Base-by-base conservation (phyloP, 495 filamentous ascomycete genomes). In the Massariosphaeria phaeospora region DNA sequence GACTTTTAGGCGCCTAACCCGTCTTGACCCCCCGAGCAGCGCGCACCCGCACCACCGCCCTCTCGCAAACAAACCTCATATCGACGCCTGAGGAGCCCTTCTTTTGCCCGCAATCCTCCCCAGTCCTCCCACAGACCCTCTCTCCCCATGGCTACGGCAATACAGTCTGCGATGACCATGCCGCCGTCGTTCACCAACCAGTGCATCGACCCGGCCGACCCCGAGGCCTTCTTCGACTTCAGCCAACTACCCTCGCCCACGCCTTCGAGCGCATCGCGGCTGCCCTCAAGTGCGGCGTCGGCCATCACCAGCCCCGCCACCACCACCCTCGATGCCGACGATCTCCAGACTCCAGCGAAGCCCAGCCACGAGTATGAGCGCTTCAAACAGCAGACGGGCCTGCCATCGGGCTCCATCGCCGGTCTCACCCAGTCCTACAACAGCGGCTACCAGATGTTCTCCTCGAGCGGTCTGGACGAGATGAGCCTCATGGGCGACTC, bases 341-440 rank as follows among this genome's bases (percentile, higher is more conserved):
- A 69, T 38, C 79, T 76, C 29, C 80, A 84, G 64, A 69, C 72
- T 12, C 81, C 89, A 61, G 79, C 82, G 36, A 89, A 78, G 17
- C 91, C 91, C 8, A 95, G 89, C 65, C 89, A 96, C 73, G 85
- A 91, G 65, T 98, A 98, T 72, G 84, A 90, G 56, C 81, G 84
- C 38, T 88, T 95, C 71, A 84, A 85, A 69, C 91, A 98, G 65
- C 89, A 95, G 70, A 93, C 91, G 2, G 88, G 89, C 49, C 77
- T 95, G 25, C 86, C 91, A 0, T 82, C 85, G 0, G 88, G 87
- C 36, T 89, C 85, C 23, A 66, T 93, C 55, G 81, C 83, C 33
- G 63, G 81, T 82, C 27, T 78, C 86, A 85, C 81, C 66, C 75
- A 83, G 6, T 76, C 81, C 52, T 72, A 78, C 44, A 80, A 76